Evolutionary conservation across 2,329 filamentous ascomycete genomes (phyloP), one percentile per base, ranked within the genome.

Genomic region (Cladorrhinum sp.): DNA sequence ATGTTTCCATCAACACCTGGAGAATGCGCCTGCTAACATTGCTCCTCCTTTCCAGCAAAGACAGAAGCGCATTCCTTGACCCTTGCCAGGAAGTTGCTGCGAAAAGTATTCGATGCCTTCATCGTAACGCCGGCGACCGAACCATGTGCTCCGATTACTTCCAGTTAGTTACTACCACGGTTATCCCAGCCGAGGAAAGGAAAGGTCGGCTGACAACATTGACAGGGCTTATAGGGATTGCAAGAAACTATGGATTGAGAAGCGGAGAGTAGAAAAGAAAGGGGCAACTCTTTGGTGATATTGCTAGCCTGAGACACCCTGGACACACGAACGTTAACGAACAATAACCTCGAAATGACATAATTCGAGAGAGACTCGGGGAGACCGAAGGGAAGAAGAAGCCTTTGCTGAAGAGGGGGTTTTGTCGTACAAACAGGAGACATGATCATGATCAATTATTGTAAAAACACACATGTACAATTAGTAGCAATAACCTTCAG

Each of bases 71-170:
- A 73, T 98, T 89, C 77, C 92, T 91, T 74, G 95, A 99, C 70
- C 95, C 95, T 1, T 99, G 95, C 75, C 93, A 98, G 74, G 93
- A 96, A 70, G 92, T 92, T 4, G 93, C 95, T 7, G 81, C 89
- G 67, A 84, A 85, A 71, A 97, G 93, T 76, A 87, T 97, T 67
- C 88, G 86, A 73, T 99, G 95, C 71, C 78, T 99, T 71, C 88
- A 92, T 72, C 85, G 95, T 22, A 99, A 99, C 73, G 87, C 84
- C 22, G 93, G 91, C 13, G 92, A 98, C 72, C 85, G 87, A 66
- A 80, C 87, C n/a, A 90, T 98, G 89, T 99, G 95, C 73, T 82
- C 83, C 65, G 93, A 98, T 74, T 98, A 96, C 73, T 98, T 99
- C 72, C 91, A 97, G 92, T 97, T 74, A 76, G 90, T 76, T 61